phyloP scores from a whole-genome alignment of 306 rosid species.

The Dicorynia guianensis region DNA sequence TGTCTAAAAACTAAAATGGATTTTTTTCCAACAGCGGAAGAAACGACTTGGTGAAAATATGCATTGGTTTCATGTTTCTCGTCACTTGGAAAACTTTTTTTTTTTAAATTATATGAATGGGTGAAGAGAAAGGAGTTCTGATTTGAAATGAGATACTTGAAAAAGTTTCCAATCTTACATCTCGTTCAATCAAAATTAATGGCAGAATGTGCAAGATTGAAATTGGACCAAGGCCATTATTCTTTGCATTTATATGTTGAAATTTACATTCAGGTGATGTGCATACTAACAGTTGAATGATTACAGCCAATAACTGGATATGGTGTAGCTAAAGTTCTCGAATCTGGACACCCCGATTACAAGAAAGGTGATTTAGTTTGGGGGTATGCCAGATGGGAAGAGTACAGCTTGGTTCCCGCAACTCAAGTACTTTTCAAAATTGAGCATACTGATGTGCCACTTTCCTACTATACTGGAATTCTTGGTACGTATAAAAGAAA shows the following conservation, averaged over 20 bases:
- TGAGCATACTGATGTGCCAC: conserved; percentile 45
- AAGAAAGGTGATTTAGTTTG: conserved; percentile 52
- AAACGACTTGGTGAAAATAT: background rate
- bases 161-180: too few species aligned
- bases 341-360: conserved; percentile 47
- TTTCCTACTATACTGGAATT: conserved; percentile 39
- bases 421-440: conserved; percentile 34
- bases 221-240: too few species aligned
- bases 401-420: conserved; percentile 41
- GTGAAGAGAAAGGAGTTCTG: background rate
- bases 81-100: too few species aligned
- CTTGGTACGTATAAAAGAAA: background rate
- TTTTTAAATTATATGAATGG: too few species aligned
- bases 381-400: conserved; percentile 53
- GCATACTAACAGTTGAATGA: background rate
- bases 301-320: conserved; percentile 47
- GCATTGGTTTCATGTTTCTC: background rate
- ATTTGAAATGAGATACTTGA: background rate
- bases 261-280: too few species aligned
- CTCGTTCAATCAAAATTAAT: background rate
- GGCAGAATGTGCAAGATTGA: too few species aligned
- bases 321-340: conserved; percentile 53
- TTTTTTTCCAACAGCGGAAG: background rate
- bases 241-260: too few species aligned
- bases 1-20: background rate